Base-by-base conservation (phyloP, 1,284 basidiomycete species). In the Baeospora myosura region DNA sequence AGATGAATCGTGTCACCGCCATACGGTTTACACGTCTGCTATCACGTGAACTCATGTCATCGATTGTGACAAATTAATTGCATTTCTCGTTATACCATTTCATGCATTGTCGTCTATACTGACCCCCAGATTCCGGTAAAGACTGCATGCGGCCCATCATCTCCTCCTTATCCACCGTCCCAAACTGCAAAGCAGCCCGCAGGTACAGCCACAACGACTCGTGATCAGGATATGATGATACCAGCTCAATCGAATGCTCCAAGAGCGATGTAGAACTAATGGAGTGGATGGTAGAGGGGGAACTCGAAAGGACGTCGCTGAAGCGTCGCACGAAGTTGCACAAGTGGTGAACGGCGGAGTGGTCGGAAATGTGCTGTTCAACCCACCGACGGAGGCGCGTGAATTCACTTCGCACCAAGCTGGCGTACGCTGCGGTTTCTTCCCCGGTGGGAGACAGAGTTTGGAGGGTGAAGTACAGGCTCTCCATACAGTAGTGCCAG, bases 201-300 rank as follows among this genome's bases (percentile, higher is more conserved):
- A 76, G 49, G 57, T 79, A 82, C 47, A 76, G 60, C 79, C 80
- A 81, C 21, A 82, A 62, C 0, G 78, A 58, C 51, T 82, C 77
- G 45, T 80, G 74, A 26, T 62, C 49, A 4, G 78, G 71, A 51
- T 72, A 80, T 20, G 60, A 49, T 16, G 50, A 48, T 7, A 79
- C 53, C 20, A 82, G 66, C 7, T 64, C 62, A 25, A 66, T 46
- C 12, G 74, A 71, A 50, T 81, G 76, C n/a, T 62, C 52, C 28
- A 57, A 52, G 14, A 60, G 45, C 21, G 25, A n/a, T 11, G 33
- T n/a, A 14, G 45, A 8, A 12, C 20, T 31, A 16, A 31, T 29
- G 8, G 33, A 16, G 14, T 38, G 29, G 10, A 28, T 17, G 18
- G 31, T 18, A 17, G 11, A 29, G n/a, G 23, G 48, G 17, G 34